phyloP scores from a whole-genome alignment of 2,329 filamentous ascomycete genomes.

The Hymenotorrendiella dingleyae region DNA sequence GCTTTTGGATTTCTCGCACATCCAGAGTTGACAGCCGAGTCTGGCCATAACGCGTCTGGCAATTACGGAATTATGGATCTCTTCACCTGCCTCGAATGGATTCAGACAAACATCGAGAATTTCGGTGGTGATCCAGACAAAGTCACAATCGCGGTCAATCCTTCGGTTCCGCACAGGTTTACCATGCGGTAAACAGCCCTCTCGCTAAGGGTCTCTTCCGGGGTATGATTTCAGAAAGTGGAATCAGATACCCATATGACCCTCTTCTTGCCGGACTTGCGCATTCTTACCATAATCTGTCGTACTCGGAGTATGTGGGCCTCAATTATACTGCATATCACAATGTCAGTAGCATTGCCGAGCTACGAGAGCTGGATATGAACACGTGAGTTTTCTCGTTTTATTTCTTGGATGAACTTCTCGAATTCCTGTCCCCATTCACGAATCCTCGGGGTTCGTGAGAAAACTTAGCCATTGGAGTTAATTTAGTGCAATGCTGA shows the following conservation, averaged over 20 bases:
- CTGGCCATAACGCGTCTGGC: constrained; percentile 26
- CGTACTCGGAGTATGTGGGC: constrained; percentile 3
- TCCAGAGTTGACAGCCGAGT: constrained; percentile 31
- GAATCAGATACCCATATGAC: constrained; percentile 25
- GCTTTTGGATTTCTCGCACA: constrained; percentile 44
- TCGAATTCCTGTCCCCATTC: too few relatives aligned
- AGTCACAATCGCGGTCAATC: constrained; percentile 39
- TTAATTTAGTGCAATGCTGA: too few relatives aligned
- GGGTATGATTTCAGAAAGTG: constrained; percentile 25
- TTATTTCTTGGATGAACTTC: constrained; percentile 11
- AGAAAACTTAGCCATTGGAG: too few relatives aligned
- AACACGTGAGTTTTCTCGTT: constrained; percentile 10
- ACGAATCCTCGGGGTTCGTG: too few relatives aligned
- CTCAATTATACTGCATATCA: constrained; percentile 12
- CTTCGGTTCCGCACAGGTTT: constrained; percentile 39
- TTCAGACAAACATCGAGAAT: constrained; percentile 38
- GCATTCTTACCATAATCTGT: constrained; percentile 17
- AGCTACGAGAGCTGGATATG: constrained; percentile 13
- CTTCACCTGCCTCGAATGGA: constrained; percentile 43
- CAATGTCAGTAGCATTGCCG: constrained; percentile 19
- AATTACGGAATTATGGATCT: constrained; percentile 44
- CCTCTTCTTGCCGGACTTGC: constrained; percentile 18
- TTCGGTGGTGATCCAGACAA: constrained; percentile 38
- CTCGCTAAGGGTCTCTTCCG: constrained; percentile 24
- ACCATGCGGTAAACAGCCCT: constrained; percentile 26